A percentile compares a stretch with the other conserved stretches of the same genome.
These are phyloP conservation scores for Salix dunnii DNA, from an alignment of 345 rosid species.

Conservation along the genomic window DNA sequence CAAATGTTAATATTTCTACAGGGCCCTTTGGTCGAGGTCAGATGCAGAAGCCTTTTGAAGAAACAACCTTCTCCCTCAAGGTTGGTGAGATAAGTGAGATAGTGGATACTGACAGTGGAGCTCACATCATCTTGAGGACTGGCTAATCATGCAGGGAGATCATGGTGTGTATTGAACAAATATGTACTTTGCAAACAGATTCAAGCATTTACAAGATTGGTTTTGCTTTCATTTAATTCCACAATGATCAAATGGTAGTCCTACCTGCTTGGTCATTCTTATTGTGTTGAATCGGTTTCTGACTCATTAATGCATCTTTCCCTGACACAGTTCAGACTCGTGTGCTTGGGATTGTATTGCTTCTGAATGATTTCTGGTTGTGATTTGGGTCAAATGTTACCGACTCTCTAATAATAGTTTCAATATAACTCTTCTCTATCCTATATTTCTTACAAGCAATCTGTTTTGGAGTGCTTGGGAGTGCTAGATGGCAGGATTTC, in stretches of 20 bases:
- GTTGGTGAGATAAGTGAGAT: slow-evolving; percentile 89
- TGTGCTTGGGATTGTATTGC: background rate
- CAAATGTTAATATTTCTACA: slow-evolving; percentile 22
- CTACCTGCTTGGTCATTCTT: background rate
- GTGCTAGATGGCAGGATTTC: too few relatives aligned
- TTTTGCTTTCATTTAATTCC: background rate
- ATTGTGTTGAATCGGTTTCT: background rate
- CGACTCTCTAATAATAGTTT: slow-evolving; percentile 12
- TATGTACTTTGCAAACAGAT: slow-evolving; percentile 2
- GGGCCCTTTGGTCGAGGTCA: slow-evolving; percentile 87
- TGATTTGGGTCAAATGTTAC: background rate
- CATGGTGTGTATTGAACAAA: background rate
- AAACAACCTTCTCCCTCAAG: slow-evolving; percentile 66
- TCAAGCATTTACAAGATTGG: slow-evolving; percentile 10
- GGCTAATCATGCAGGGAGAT: slow-evolving; percentile 28
- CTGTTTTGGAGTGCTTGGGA: too few relatives aligned
- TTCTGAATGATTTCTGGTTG: background rate
- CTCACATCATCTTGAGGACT: slow-evolving; percentile 85
- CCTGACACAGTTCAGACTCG: background rate
- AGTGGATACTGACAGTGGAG: slow-evolving; percentile 92
- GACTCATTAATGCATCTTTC: background rate
- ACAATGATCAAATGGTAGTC: background rate
- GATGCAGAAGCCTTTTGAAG: slow-evolving; percentile 99
- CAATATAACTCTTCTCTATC: too few relatives aligned
- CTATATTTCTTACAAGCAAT: too few relatives aligned